Conservation (phyloP, 2,329 filamentous ascomycete species). For the Fusarium acutatum region DNA sequence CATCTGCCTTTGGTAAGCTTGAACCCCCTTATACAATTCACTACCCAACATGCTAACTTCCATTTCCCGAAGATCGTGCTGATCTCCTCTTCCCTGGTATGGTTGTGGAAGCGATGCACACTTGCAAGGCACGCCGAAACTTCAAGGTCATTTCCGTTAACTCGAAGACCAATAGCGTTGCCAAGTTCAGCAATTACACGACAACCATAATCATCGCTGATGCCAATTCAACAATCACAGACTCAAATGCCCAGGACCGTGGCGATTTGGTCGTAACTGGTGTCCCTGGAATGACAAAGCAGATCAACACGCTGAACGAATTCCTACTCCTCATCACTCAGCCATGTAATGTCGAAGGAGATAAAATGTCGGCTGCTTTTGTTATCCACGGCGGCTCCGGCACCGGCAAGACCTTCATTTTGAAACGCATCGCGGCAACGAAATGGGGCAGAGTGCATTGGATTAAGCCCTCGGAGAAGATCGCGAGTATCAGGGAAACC, state of each 20-base stretch:
- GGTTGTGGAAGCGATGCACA: slow-evolving; percentile 68
- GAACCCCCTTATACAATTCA: no score
- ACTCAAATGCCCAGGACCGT: slow-evolving; percentile 23
- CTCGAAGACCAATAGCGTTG: slow-evolving; percentile 53
- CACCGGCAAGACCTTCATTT: slow-evolving; percentile 82
- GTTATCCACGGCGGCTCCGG: slow-evolving; percentile 84
- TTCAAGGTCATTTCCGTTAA: slow-evolving; percentile 70
- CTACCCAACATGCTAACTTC: not conserved
- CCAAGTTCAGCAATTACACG: slow-evolving; percentile 52
- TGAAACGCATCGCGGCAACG: slow-evolving; percentile 72
- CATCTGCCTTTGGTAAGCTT: slow-evolving; percentile 45
- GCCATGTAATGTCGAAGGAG: slow-evolving; percentile 41
- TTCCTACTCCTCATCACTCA: slow-evolving; percentile 67
- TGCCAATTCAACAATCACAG: slow-evolving; percentile 35
- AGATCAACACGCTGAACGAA: slow-evolving; percentile 72
- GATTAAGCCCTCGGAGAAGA: slow-evolving; percentile 65
- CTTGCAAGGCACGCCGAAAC: slow-evolving; percentile 43
- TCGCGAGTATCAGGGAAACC: slow-evolving; percentile 67
- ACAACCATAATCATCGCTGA: slow-evolving; percentile 51
- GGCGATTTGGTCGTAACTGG: slow-evolving; percentile 57
- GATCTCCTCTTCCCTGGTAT: slow-evolving; percentile 77
- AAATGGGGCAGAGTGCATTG: slow-evolving; percentile 76
- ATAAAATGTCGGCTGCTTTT: slow-evolving; percentile 63
- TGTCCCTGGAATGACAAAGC: slow-evolving; percentile 73
- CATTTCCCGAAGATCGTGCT: slow-evolving; percentile 59